These are phyloP conservation scores for Kwoniella europaea DNA, from an alignment of 768 basidiomycete genomes.

Conservation along the genomic window DNA sequence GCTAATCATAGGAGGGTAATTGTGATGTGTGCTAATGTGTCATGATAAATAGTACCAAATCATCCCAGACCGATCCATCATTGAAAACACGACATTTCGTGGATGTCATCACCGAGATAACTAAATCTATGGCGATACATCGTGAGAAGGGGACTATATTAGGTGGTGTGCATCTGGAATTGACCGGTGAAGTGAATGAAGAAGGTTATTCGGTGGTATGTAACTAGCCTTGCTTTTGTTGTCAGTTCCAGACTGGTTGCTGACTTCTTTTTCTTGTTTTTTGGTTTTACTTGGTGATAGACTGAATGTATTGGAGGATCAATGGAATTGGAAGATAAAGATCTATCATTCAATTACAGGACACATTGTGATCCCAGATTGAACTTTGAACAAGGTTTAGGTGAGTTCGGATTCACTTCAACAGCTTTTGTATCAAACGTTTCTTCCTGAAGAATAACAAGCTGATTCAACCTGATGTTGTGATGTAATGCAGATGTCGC, in stretches of 20 bases:
- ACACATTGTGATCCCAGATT: conserved; percentile 92
- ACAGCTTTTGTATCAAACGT: too few relatives aligned
- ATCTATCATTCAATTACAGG: conserved; percentile 89
- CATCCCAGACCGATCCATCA: conserved; percentile 68
- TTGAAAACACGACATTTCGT: conserved; percentile 90
- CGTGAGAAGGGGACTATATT: conserved; percentile 72
- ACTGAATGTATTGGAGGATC: conserved; percentile 97
- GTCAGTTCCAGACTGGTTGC: neutral
- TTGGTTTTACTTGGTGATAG: conserved; percentile 5
- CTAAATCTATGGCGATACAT: conserved; percentile 80
- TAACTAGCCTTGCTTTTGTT: conserved; percentile 2
- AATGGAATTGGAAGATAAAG: conserved; percentile 88
- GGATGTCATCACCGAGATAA: conserved; percentile 82
- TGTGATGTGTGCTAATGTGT: neutral
- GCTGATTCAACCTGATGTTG: conserved; percentile 15
- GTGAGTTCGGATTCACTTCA: conserved; percentile 60
- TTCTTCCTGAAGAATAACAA: neutral
- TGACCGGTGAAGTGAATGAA: conserved; percentile 87
- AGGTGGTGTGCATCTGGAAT: conserved; percentile 81
- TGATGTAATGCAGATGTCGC: conserved; percentile 69
- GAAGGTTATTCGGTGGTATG: conserved; percentile 81
- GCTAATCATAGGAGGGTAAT: neutral
- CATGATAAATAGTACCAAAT: conserved; percentile 70
- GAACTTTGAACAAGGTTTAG: conserved; percentile 93
- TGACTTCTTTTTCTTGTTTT: neutral